phyloP scores from a whole-genome alignment of 2,329 filamentous ascomycete species.

The Mycosphaerella sp. region DNA sequence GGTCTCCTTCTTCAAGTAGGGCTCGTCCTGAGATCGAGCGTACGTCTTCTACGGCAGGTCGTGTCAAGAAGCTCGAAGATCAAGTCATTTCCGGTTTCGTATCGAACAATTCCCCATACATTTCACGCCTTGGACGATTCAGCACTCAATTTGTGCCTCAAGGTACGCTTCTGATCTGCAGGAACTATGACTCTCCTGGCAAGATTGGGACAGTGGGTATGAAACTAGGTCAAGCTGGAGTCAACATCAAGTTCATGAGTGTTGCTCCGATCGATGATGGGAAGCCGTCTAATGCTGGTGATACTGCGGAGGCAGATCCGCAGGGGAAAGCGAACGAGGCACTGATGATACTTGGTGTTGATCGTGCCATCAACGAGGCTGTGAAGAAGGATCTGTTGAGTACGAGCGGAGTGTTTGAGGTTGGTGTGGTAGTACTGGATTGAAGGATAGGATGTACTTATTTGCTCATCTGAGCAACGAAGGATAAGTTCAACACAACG shows the following conservation, averaged over 20 bases:
- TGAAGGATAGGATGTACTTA: neutral
- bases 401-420: slow-evolving; percentile 49
- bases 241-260: slow-evolving; percentile 78
- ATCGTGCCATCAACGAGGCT: slow-evolving; percentile 56
- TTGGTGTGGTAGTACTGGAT: slow-evolving; percentile 42
- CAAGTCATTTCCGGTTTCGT: slow-evolving; percentile 62
- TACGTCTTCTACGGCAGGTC: slow-evolving; percentile 10
- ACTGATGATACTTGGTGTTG: slow-evolving; percentile 74
- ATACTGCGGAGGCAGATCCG: neutral
- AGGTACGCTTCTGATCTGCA: slow-evolving; percentile 68
- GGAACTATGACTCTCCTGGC: slow-evolving; percentile 75
- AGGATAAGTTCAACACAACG: neutral
- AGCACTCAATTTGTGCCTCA: slow-evolving; percentile 66
- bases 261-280: slow-evolving; percentile 54
- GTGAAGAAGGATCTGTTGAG: slow-evolving; percentile 47
- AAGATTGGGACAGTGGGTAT: slow-evolving; percentile 77
- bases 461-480: neutral
- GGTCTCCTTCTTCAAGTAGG: slow-evolving; percentile 30
- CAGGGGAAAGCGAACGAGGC: slow-evolving; percentile 54
- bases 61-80: slow-evolving; percentile 36
- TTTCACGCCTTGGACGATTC: slow-evolving; percentile 68
- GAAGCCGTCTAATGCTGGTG: slow-evolving; percentile 19
- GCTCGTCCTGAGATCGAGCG: slow-evolving; percentile 1
- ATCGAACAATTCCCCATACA: slow-evolving; percentile 58
- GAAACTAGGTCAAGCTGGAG: slow-evolving; percentile 60